Evolutionary conservation across 208 protist species (phyloP).

Genomic region (Trichomonas gallinae): DNA sequence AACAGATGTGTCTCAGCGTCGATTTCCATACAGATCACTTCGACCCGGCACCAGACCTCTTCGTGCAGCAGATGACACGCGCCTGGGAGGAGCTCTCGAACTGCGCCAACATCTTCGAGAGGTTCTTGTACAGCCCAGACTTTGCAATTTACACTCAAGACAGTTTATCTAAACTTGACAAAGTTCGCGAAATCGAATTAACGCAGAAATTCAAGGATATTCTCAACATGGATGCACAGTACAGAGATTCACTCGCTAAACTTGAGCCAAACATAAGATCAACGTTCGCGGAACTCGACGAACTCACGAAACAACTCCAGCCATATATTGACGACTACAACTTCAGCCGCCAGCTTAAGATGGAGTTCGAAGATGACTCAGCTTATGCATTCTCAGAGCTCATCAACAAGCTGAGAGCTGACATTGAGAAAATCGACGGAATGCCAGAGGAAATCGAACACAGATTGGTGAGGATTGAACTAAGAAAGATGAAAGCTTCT

Average conservation of each 20-base stretch:
- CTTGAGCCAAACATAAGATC: background rate
- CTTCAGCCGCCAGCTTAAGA: background rate
- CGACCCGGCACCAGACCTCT: background rate
- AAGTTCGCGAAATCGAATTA: background rate
- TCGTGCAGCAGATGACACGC: background rate
- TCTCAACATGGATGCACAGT: background rate
- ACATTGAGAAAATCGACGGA: background rate
- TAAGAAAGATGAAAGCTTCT: background rate
- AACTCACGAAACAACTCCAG: background rate
- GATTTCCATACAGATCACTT: background rate
- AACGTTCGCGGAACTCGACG: background rate
- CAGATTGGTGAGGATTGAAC: background rate
- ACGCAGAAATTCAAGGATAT: conserved; percentile 6
- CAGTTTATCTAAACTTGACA: background rate
- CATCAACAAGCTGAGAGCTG: background rate
- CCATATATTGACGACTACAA: background rate
- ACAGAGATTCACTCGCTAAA: background rate
- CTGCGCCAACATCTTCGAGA: background rate
- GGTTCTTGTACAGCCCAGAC: background rate
- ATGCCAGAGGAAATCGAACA: background rate
- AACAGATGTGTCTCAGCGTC: background rate
- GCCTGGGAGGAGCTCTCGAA: background rate
- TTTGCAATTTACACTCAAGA: conserved; percentile 2
- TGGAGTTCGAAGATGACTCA: background rate
- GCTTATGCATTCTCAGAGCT: background rate